Base-by-base conservation (phyloP, 768 basidiomycete genomes). In the Tulasnella sp. region DNA sequence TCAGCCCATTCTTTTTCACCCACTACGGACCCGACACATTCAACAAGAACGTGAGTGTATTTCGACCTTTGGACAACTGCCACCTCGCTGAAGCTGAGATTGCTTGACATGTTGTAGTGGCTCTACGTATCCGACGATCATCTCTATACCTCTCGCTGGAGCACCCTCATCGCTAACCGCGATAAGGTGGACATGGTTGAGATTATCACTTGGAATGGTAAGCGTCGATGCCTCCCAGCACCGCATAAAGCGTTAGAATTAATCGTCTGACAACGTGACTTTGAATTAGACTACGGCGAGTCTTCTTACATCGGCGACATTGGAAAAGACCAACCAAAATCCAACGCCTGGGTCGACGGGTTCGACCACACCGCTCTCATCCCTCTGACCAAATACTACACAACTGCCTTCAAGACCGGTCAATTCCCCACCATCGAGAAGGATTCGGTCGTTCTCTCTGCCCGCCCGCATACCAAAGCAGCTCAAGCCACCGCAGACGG, bases 191-290 rank as follows among this genome's bases (percentile, higher is more conserved):
- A 85, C 77, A 81, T 86, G 20, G 83, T 84, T 18, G 86, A 87
- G 82, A 83, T 86, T 72, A 83, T 86, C 75, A 85, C 85, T 31
- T 86, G 86, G 86, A 86, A 86, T 81, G 86, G 85, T 84, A 48
- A 74, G 85, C 6, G 64, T 16, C 14, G 6, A 69, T 5, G 18
- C 31, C 31, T 28, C 5, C 6, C 6, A 54, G 24, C 24, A 11
- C n/a, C 20, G 16, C 60, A n/a, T 8, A 18, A 6, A 31, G 31
- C 64, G 5, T 69, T 69, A 14, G 8, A 28, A 6, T 31, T 28
- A 14, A 69, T 46, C 64, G 0, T 80, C 28, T 22, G 8, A 24
- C 42, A 60, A 40, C 20, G 73, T 11, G 86, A 76, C 86, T 84
- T n/a, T 78, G 86, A 87, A 81, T 85, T 37, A 80, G 81, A 87